Evolutionary conservation across 768 basidiomycete species (phyloP).

Genomic region (Leccinum ochraceum): DNA sequence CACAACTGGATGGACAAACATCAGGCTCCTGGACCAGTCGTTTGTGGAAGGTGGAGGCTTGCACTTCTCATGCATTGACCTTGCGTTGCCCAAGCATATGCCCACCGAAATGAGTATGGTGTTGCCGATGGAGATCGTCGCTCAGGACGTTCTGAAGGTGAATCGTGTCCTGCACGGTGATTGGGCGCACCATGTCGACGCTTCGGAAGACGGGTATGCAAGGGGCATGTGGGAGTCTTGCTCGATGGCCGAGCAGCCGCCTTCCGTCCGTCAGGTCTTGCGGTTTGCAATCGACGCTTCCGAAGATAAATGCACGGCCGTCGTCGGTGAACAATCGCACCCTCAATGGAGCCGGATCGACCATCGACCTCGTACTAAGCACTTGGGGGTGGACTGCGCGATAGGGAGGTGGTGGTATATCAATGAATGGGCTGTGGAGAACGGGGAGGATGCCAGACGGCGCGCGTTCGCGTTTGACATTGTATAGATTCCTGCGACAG

Average conservation of each 20-base stretch:
- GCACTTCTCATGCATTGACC: neutral
- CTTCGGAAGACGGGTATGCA: conserved; percentile 3
- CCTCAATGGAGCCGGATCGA: neutral
- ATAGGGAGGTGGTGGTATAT: neutral
- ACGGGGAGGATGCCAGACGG: neutral
- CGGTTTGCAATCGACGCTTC: conserved; percentile 3
- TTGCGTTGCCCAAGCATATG: neutral
- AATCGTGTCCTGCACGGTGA: neutral
- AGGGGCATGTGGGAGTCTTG: neutral
- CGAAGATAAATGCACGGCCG: neutral
- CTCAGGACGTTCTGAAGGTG: neutral
- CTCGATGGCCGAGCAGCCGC: neutral
- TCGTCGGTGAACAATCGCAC: neutral
- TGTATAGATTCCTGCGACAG: neutral
- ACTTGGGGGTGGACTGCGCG: neutral
- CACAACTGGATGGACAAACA: neutral
- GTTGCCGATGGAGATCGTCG: neutral
- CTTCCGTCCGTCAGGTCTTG: neutral
- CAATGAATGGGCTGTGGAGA: neutral
- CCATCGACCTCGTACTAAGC: neutral
- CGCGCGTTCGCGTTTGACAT: neutral
- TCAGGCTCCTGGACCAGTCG: neutral
- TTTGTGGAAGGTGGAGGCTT: neutral
- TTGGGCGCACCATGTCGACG: neutral
- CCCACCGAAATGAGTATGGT: neutral